A percentile compares a stretch with the other conserved stretches of the same genome.
Conservation (phyloP, 768 basidiomycete species). For the Amanita jacksonii region DNA sequence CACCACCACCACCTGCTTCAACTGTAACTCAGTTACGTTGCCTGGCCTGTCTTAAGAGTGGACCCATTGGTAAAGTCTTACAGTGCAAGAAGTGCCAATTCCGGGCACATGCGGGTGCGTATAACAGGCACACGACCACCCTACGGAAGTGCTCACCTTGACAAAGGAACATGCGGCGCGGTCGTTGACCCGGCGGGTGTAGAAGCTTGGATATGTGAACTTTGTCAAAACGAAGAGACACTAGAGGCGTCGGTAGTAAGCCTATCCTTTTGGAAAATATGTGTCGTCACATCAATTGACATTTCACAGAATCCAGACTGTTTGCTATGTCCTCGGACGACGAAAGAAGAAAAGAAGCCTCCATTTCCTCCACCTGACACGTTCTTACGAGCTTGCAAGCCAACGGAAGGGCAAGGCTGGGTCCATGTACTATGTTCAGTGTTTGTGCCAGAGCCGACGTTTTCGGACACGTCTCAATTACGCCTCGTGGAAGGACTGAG, state of each 20-base stretch:
- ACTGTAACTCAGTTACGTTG: conserved; percentile 61
- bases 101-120: conserved; percentile 69
- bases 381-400: conserved; percentile 73
- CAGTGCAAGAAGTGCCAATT: conserved; percentile 77
- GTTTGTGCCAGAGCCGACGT: conserved; percentile 78
- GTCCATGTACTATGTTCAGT: conserved; percentile 84
- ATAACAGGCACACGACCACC: background rate
- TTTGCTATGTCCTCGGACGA: conserved; percentile 66
- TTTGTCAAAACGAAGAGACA: conserved; percentile 78
- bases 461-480: conserved; percentile 64
- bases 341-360: conserved; percentile 39
- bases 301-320: conserved; percentile 64
- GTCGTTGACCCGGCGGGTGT: conserved; percentile 49
- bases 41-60: conserved; percentile 63
- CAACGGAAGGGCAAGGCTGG: conserved; percentile 92
- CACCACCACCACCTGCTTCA: conserved; percentile 51
- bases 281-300: conserved; percentile 5
- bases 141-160: conserved; percentile 7
- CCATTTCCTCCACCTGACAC: conserved; percentile 44
- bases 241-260: conserved; percentile 76
- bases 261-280: conserved; percentile 6
- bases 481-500: conserved; percentile 83
- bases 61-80: conserved; percentile 68
- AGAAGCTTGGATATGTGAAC: conserved; percentile 79
- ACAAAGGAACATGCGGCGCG: conserved; percentile 58